phyloP scores from a whole-genome alignment of 2,329 filamentous ascomycete genomes.

The Rutstroemia sp. region DNA sequence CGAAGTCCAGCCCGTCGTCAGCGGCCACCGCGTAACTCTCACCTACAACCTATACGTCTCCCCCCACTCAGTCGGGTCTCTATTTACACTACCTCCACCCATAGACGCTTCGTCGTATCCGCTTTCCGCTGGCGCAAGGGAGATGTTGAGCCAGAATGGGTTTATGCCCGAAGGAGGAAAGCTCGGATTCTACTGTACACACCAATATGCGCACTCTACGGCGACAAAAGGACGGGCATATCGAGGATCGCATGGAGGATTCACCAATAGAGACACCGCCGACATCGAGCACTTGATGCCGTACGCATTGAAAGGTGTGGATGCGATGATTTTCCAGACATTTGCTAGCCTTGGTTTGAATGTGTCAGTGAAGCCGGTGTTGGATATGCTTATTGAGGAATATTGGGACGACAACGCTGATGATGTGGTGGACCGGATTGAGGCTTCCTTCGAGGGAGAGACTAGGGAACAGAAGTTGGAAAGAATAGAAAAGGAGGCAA shows the following conservation, averaged over 20 bases:
- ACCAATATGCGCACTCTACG: constrained; percentile 38
- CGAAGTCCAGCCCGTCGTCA: constrained; percentile 41
- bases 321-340: constrained; percentile 35
- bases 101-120: constrained; percentile 31
- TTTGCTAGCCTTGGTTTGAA: constrained; percentile 30
- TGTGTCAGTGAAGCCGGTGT: constrained; percentile 28
- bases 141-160: constrained; percentile 23
- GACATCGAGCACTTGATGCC: constrained; percentile 25
- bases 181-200: constrained; percentile 39
- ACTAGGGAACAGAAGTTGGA: neutral
- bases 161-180: constrained; percentile 35
- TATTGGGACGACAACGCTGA: neutral
- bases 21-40: constrained; percentile 47
- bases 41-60: constrained; percentile 51
- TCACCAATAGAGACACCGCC: too few relatives aligned
- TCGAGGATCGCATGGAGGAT: too few relatives aligned
- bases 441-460: neutral
- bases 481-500: neutral
- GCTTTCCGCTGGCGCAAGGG: constrained; percentile 30
- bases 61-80: constrained; percentile 25
- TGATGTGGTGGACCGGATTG: neutral
- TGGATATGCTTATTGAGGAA: neutral
- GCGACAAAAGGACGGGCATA: neutral
- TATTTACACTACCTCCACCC: neutral
- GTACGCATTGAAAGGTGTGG: constrained; percentile 37